Conservation (phyloP, 2,329 filamentous ascomycete species). For the Sporothrix variecibatus region DNA sequence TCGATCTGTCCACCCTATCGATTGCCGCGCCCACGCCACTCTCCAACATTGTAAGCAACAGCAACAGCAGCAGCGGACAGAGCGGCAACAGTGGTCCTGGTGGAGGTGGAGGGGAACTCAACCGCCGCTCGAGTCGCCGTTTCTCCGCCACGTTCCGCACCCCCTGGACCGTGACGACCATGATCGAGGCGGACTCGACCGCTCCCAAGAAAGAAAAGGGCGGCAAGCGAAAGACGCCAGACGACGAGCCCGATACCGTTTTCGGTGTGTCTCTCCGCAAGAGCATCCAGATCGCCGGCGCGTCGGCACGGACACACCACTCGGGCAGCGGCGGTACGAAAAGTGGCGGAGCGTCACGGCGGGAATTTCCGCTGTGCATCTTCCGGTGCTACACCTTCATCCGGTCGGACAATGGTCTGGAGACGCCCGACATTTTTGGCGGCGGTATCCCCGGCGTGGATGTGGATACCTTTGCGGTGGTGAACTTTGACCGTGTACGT, state of each 20-base stretch:
- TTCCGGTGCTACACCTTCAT: slow-evolving; percentile 45
- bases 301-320: slow-evolving; percentile 44
- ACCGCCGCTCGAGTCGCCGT: slow-evolving; percentile 26
- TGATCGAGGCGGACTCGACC: slow-evolving; percentile 33
- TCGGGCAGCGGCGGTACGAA: slow-evolving; percentile 37
- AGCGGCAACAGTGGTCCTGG: neutral
- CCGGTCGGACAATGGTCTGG: slow-evolving; percentile 39
- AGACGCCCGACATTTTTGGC: slow-evolving; percentile 43
- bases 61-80: neutral
- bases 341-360: slow-evolving; percentile 35
- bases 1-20: neutral
- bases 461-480: slow-evolving; percentile 33
- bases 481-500: slow-evolving; percentile 37
- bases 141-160: slow-evolving; percentile 40
- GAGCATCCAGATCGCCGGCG: slow-evolving; percentile 45
- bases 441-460: slow-evolving; percentile 39
- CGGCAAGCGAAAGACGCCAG: neutral
- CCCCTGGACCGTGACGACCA: slow-evolving; percentile 32
- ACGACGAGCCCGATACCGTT: slow-evolving; percentile 36
- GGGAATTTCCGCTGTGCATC: slow-evolving; percentile 47
- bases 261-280: slow-evolving; percentile 46
- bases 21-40: slow-evolving; percentile 26
- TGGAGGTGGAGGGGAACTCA: too few species aligned
- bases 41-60: slow-evolving; percentile 4
- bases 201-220: slow-evolving; percentile 28